A percentile compares a stretch with the other conserved stretches of the same genome.
phyloP scores from a whole-genome alignment of 2,329 filamentous ascomycete species.

The Claviceps sp. region DNA sequence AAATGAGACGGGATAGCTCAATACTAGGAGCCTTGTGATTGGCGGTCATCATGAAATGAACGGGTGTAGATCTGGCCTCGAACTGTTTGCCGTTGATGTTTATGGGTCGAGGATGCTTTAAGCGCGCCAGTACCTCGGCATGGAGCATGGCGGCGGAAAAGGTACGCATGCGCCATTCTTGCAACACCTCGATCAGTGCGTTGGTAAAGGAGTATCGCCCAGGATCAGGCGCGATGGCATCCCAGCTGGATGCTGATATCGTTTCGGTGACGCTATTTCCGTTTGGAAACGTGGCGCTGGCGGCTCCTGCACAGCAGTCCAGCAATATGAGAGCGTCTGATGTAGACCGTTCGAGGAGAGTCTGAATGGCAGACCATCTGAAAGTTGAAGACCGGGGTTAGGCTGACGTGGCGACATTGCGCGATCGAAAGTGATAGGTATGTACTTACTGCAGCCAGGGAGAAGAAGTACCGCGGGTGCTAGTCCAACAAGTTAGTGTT shows the following conservation, averaged over 20 bases:
- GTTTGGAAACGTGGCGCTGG: slow-evolving; percentile 44
- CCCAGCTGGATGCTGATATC: slow-evolving; percentile 49
- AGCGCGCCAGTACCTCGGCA: slow-evolving; percentile 43
- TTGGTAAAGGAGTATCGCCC: slow-evolving; percentile 47
- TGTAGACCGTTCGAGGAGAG: slow-evolving; percentile 40
- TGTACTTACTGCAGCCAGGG: slow-evolving; percentile 39
- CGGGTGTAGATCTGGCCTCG: slow-evolving; percentile 43
- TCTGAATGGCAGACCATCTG: slow-evolving; percentile 48
- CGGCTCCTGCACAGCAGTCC: slow-evolving; percentile 47
- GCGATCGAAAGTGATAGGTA: not conserved
- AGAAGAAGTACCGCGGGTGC: slow-evolving; percentile 36
- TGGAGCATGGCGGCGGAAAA: slow-evolving; percentile 50
- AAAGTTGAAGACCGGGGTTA: not conserved
- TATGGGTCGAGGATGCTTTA: slow-evolving; percentile 46
- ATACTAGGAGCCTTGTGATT: slow-evolving; percentile 47
- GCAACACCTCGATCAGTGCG: slow-evolving; percentile 43
- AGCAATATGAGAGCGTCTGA: slow-evolving; percentile 45
- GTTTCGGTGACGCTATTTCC: slow-evolving; percentile 48
- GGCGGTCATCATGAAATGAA: slow-evolving; percentile 51
- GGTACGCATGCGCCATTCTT: slow-evolving; percentile 39
- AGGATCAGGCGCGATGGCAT: slow-evolving; percentile 45
- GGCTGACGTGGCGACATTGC: not conserved
- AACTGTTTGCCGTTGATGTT: slow-evolving; percentile 44
- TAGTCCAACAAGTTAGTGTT: slow-evolving; percentile 10
- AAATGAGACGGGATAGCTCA: slow-evolving; percentile 30